Percentiles rank a stretch among this genome's conserved stretches.
Evolutionary conservation across 2,329 filamentous ascomycete genomes (phyloP).

Genomic region (Domatiomyces globalis): DNA sequence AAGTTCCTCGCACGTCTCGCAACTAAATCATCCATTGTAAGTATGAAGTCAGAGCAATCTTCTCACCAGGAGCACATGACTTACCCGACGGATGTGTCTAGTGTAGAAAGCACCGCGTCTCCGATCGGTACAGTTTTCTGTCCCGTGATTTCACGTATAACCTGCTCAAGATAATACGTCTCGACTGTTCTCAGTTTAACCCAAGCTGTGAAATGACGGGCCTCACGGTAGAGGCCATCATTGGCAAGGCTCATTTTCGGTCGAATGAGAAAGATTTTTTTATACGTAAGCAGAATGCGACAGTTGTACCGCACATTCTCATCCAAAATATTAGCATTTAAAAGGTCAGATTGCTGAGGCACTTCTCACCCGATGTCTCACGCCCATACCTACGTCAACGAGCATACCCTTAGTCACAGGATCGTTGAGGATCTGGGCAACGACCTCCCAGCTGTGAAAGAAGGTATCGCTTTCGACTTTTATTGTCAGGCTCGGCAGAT

Average conservation of each 20-base stretch:
- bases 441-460: slow-evolving; percentile 48
- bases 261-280: slow-evolving; percentile 55
- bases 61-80: not conserved
- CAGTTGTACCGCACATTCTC: slow-evolving; percentile 51
- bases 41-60: not conserved
- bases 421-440: slow-evolving; percentile 47
- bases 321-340: slow-evolving; percentile 27
- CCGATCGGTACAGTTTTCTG: slow-evolving; percentile 50
- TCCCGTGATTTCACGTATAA: slow-evolving; percentile 43
- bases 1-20: slow-evolving; percentile 55
- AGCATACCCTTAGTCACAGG: slow-evolving; percentile 50
- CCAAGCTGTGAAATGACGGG: slow-evolving; percentile 52
- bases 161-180: slow-evolving; percentile 48
- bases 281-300: slow-evolving; percentile 49
- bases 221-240: slow-evolving; percentile 53
- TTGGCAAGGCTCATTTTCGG: slow-evolving; percentile 60
- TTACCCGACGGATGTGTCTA: slow-evolving; percentile 45
- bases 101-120: slow-evolving; percentile 49
- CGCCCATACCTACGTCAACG: slow-evolving; percentile 33
- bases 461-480: slow-evolving; percentile 37
- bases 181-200: slow-evolving; percentile 42
- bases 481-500: slow-evolving; percentile 24
- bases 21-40: slow-evolving; percentile 20
- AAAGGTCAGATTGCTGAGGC: too few relatives aligned
- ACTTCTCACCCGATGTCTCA: slow-evolving; percentile 9